Base-by-base conservation (phyloP, 768 basidiomycete genomes). In the Tulasnella sp. region DNA sequence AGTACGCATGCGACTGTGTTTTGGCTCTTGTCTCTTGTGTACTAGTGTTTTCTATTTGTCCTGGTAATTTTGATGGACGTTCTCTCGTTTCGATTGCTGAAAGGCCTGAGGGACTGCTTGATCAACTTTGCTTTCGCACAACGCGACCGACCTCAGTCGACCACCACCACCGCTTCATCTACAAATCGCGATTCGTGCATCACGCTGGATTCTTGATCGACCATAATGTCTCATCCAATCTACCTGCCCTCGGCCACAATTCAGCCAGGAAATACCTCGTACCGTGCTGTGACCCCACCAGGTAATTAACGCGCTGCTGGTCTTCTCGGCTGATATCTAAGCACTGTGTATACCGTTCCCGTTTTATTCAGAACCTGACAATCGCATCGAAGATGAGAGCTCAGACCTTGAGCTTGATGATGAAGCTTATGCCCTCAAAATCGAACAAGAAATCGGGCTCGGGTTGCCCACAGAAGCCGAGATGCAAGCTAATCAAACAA, bases 321-420 rank as follows among this genome's bases (percentile, higher is more conserved):
- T 25, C 1, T 72, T 42, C 4, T 22, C 0, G 6, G 34, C 38
- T 14, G 5, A n/a, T 22, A 37, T 17, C 71, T 31, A 45, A 72
- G 6, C 8, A 25, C 25, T 4, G 6, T 2, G 17, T 37, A 72
- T 25, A 25, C 17, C 40, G n/a, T 15, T 40, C 11, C 17, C 25
- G 19, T 31, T n/a, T 38, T 19, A n/a, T 12, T 22, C 38, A 76
- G 75, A 67, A 19, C 39, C 36, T 12, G 75, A 76, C 45, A 67
- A 76, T 34, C 37, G 19, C 12, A 67, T 34, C 14, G 58, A 29
- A 31, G 75, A 76, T 38, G 75, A 76, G 25, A 76, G 75, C 67
- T 76, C 75, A 76, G 75, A 76, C 45, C n/a, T 39, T 19, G 75
- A 76, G n/a, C 69, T 76, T 42, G 40, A 76, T 19, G 75, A 76